phyloP scores from a whole-genome alignment of 306 rosid genomes.

The Fragaria ananassa region DNA sequence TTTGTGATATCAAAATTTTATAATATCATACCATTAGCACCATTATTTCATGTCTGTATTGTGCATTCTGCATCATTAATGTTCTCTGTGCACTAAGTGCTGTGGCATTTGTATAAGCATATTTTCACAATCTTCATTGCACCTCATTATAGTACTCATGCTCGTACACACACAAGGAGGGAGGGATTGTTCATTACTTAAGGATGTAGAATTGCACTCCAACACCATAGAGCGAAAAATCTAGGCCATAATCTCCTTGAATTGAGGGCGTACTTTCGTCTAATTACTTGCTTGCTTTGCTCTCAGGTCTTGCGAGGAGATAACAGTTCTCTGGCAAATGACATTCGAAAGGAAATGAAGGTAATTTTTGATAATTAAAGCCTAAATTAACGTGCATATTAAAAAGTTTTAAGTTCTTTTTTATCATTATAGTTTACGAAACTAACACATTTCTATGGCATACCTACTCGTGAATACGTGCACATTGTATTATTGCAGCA shows the following conservation, averaged over 20 bases:
- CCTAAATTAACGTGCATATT: conserved; percentile 1
- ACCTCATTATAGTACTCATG: background rate
- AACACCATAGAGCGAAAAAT: background rate
- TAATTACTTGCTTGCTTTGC: conserved; percentile 13
- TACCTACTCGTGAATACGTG: background rate
- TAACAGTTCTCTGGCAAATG: conserved; percentile 95
- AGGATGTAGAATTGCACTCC: background rate
- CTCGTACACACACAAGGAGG: background rate
- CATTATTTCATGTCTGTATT: background rate
- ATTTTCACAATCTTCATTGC: background rate
- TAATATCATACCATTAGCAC: background rate
- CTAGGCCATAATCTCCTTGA: background rate
- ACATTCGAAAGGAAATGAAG: conserved; percentile 99
- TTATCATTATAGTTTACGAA: background rate
- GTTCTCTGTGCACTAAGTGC: background rate
- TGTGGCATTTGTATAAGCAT: background rate
- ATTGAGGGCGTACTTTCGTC: background rate
- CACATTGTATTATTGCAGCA: conserved; percentile 46
- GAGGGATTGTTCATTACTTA: background rate
- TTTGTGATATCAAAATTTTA: background rate
- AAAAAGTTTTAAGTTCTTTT: background rate
- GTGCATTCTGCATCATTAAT: background rate
- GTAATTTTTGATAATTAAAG: conserved; percentile 34
- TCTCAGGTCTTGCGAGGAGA: conserved; percentile 90
- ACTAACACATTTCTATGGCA: background rate